Conservation (phyloP, 2,329 filamentous ascomycete species). For the Chaetomium strumarium region DNA sequence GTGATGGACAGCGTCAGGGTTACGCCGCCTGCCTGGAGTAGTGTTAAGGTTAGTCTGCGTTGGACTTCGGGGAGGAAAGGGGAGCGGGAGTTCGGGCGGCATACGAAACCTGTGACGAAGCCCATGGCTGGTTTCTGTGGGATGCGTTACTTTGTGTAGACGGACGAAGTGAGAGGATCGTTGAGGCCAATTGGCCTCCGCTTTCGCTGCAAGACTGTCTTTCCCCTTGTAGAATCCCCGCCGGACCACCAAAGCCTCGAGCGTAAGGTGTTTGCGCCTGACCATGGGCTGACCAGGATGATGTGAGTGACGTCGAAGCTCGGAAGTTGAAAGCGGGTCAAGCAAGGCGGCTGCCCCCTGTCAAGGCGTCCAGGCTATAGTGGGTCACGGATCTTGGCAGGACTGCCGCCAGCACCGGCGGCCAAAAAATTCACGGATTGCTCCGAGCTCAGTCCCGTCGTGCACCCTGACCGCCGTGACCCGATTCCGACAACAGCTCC, state of each 20-base stretch:
- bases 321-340: background rate
- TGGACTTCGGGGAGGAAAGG: background rate
- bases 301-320: conserved; percentile 9
- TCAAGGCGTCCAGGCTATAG: too few relatives aligned
- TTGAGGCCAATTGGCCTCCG: conserved; percentile 7
- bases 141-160: conserved; percentile 14
- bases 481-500: background rate
- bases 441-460: too few relatives aligned
- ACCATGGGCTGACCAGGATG: background rate
- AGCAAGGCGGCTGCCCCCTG: background rate
- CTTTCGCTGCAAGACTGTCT: background rate
- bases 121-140: conserved; percentile 47
- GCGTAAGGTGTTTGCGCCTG: background rate
- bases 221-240: background rate
- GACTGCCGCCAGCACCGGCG: background rate
- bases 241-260: background rate
- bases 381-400: background rate
- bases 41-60: background rate
- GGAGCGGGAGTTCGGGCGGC: conserved; percentile 29
- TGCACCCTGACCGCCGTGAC: background rate
- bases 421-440: conserved; percentile 13
- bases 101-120: conserved; percentile 68
- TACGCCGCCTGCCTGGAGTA: conserved; percentile 61
- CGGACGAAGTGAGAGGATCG: background rate
- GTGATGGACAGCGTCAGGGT: conserved; percentile 68